Base-by-base conservation (phyloP, 2,329 filamentous ascomycete genomes). In the Fusarium sp. region DNA sequence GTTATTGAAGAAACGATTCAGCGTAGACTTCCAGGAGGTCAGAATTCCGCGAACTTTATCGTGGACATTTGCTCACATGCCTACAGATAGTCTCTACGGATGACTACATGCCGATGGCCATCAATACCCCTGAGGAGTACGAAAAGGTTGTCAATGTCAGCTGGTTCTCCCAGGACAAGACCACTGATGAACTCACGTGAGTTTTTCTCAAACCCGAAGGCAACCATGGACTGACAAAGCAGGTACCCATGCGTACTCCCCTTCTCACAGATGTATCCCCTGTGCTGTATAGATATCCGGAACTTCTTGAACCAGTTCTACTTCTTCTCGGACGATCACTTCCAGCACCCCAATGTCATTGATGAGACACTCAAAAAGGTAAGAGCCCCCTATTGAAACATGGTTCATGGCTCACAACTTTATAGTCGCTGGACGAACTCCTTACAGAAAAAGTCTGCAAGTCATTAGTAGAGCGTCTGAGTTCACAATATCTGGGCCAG, bases 41-140 rank as follows among this genome's bases (percentile, higher is more conserved):
- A 59, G 75, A 67, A 9, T 33, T 15, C 6, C n/a, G 14, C 15
- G 21, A 17, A 36, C 7, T 50, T n/a, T 21, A 5, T 14, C 11
- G 9, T n/a, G 29, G 10, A 11, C 10, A 5, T 18, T 20, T 47
- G 9, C 67, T 70, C 15, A 74, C 36, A 17, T 17, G 11, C 17
- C 23, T 46, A 36, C 75, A 88, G 85, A 90, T 90, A 72, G 88
- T 90, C 17, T 89, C 92, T n/a, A 97, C 93, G 1, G 96, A 99
- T 77, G 96, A 99, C 79, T 99, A 99, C 79, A 99, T 99, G 95
- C 96, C 96, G 4, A 98, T 99, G 96, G 92, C 93, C 3, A 97
- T 98, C 77, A 93, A 94, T 73, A 94, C 91, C 20, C 80, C 86
- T 17, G 94, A 97, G 72, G 94, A 98, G 75, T 98, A 97, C 76